Percentiles rank a stretch among this genome's conserved stretches.
Evolutionary conservation across 257 asterid species (phyloP).

Genomic region (Salvia rosmarinus): DNA sequence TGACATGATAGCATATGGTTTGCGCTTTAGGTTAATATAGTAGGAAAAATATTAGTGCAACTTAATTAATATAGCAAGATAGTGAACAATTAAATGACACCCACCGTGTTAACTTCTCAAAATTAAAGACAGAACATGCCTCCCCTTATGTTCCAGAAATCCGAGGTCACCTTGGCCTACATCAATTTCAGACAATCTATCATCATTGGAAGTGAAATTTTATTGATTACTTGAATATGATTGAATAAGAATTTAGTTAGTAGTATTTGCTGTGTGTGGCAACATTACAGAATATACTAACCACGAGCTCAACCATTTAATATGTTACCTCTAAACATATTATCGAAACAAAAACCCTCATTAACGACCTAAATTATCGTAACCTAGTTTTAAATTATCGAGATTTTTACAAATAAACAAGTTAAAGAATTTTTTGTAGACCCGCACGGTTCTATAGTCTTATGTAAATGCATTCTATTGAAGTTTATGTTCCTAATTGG

Average conservation of each 20-base stretch:
- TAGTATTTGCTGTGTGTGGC: neutral
- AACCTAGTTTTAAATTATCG: neutral
- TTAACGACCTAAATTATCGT: neutral
- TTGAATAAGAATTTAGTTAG: neutral
- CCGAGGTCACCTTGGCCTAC: constrained; percentile 12
- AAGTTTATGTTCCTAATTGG: too few relatives aligned
- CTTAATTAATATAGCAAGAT: neutral
- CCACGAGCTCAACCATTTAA: constrained; percentile 10
- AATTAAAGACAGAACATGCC: constrained; percentile 3
- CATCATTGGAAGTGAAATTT: neutral
- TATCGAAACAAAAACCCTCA: too few relatives aligned
- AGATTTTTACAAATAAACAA: too few relatives aligned
- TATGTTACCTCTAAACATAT: neutral
- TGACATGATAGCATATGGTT: neutral
- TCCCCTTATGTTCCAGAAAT: neutral
- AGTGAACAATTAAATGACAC: neutral
- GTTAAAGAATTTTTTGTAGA: too few relatives aligned
- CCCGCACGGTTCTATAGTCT: too few relatives aligned
- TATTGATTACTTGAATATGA: neutral
- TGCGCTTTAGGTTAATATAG: neutral
- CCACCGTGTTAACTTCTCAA: neutral
- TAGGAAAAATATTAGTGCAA: neutral
- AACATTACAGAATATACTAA: neutral
- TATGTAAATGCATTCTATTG: neutral
- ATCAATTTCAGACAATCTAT: neutral